Evolutionary conservation across 331 rosid species (phyloP).

Genomic region (Quercus tomentella): DNA sequence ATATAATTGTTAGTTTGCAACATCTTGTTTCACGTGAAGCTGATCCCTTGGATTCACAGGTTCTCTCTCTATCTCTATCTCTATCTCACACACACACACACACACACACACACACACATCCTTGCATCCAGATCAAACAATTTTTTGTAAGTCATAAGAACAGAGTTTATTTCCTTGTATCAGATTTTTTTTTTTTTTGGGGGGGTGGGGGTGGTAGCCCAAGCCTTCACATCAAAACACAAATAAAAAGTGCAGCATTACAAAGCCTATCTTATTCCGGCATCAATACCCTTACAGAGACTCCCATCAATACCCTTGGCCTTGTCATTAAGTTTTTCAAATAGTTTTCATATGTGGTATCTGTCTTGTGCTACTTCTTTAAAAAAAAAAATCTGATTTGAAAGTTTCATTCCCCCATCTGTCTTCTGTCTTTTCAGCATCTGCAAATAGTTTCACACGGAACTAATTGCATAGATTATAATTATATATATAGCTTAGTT

Average conservation of each 20-base stretch:
- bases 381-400: background rate
- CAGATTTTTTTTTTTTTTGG: background rate
- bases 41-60: constrained; percentile 84
- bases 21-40: constrained; percentile 86
- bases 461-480: background rate
- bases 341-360: background rate
- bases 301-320: background rate
- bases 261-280: background rate
- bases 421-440: background rate
- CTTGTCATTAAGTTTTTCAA: background rate
- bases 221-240: background rate
- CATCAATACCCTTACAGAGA: too few species aligned
- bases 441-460: background rate
- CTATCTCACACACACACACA: background rate
- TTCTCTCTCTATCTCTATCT: background rate
- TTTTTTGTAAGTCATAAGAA: too few species aligned
- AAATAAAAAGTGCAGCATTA: background rate
- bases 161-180: background rate
- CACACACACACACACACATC: background rate
- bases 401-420: background rate
- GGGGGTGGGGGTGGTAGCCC: too few species aligned
- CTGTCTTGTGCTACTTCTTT: background rate
- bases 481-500: background rate
- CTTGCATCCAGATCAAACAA: background rate
- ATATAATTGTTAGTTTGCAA: constrained; percentile 66